Evolutionary conservation across 2,329 filamentous ascomycete genomes (phyloP), one percentile per base, ranked within the genome.

Genomic region (Rasamsonia emersonii): DNA sequence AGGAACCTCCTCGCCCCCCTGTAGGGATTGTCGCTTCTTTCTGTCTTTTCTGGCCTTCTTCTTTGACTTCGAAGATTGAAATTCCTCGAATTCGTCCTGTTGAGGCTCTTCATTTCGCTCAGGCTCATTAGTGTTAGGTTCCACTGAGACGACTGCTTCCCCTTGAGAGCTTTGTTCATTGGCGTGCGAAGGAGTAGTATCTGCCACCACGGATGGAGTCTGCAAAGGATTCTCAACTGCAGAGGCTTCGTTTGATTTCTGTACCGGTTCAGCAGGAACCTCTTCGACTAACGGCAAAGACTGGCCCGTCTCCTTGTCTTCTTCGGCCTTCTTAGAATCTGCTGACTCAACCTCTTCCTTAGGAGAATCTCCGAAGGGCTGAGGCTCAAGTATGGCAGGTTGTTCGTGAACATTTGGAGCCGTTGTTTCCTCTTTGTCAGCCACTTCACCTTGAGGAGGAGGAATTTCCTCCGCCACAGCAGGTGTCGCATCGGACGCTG

Each of bases 1-100:
- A 19, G 19, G 11, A 9, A 39, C 18, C 15, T 33, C 35, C 21
- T 37, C 45, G 28, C 48, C 53, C 43, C 49, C 50, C 14, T 29
- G 28, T 13, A 24, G 11, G 26, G 36, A 8, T 54, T 54, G n/a
- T n/a, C n/a, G 28, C 40, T 49, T 54, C 18, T 50, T 51, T 49
- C 65, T 66, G 8, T 48, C 49, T 39, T 61, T 65, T 39, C 56
- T 60, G 36, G 51, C 50, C 41, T 61, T 66, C 36, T 54, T 59
- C 40, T 51, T 56, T 4, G 44, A 41, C 11, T 35, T 42, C 9
- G 40, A 9, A 3, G 40, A 36, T 27, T 39, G 43, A 5, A 21
- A 4, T 8, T 43, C 42, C 23, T 41, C 42, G 17, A 26, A 17
- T 24, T 32, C 26, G 24, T 38, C 28, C 18, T 14, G 17, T 5